Evolutionary conservation across 2,329 filamentous ascomycete genomes (phyloP).

Genomic region (Talaromyces sp.): DNA sequence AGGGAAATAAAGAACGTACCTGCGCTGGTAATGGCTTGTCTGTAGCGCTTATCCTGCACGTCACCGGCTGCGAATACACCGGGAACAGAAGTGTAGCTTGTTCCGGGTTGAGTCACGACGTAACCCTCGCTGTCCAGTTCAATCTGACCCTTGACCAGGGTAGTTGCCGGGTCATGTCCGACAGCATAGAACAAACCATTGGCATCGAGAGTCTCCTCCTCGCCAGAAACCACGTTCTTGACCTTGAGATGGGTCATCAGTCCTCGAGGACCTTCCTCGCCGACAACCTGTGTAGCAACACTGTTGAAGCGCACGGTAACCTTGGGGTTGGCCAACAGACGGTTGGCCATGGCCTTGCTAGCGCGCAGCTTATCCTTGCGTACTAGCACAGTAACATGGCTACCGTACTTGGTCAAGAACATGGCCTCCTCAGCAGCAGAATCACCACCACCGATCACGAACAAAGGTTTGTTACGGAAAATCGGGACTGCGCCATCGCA

Average conservation of each 20-base stretch:
- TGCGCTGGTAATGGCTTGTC: constrained; percentile 96
- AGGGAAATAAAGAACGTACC: constrained; percentile 56
- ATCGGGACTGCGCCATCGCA: constrained; percentile 97
- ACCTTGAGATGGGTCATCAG: constrained; percentile 86
- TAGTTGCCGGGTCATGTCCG: constrained; percentile 89
- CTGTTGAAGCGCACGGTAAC: constrained; percentile 85
- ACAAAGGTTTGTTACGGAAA: constrained; percentile 92
- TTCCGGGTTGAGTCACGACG: constrained; percentile 82
- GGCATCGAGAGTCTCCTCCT: constrained; percentile 78
- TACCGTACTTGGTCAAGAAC: constrained; percentile 96
- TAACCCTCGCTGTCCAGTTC: constrained; percentile 88
- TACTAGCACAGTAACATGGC: constrained; percentile 90
- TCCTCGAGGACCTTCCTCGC: constrained; percentile 67
- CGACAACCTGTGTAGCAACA: constrained; percentile 75
- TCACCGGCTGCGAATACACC: constrained; percentile 96
- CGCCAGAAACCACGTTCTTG: constrained; percentile 71
- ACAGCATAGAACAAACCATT: constrained; percentile 97
- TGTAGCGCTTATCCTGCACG: constrained; percentile 97
- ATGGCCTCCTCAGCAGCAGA: constrained; percentile 96
- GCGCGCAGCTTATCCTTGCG: constrained; percentile 82
- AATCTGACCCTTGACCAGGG: constrained; percentile 85
- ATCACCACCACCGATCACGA: constrained; percentile 95
- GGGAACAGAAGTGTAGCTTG: constrained; percentile 78
- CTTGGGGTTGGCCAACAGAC: constrained; percentile 79
- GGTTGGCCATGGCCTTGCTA: constrained; percentile 85